These are phyloP conservation scores for Ustilago trichophora DNA, from an alignment of 1,284 basidiomycete genomes.

Conservation along the genomic window DNA sequence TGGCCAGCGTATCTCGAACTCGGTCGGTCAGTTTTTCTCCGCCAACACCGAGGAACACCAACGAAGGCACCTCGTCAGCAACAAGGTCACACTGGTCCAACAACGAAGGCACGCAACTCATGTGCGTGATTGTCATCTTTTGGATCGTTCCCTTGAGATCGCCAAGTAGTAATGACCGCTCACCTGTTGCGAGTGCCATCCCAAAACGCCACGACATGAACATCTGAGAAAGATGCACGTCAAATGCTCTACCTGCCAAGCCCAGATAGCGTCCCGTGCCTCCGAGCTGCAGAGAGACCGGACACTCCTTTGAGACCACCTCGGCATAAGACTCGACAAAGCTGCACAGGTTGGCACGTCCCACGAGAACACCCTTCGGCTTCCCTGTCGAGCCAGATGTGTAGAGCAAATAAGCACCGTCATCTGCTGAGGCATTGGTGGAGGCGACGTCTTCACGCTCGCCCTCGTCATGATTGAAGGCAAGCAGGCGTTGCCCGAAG, in stretches of 20 bases:
- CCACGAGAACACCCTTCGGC: conserved; percentile 72
- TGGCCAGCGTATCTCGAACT: conserved; percentile 71
- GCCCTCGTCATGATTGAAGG: too few species aligned
- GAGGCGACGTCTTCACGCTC: too few species aligned
- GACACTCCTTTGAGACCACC: conserved; percentile 14
- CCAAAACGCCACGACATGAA: conserved; percentile 70
- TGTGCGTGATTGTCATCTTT: conserved; percentile 70
- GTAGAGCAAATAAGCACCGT: conserved; percentile 70
- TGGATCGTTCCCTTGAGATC: conserved; percentile 70
- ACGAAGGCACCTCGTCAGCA: conserved; percentile 58
- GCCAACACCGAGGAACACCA: conserved; percentile 71
- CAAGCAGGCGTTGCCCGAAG: too few species aligned
- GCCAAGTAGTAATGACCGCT: conserved; percentile 70
- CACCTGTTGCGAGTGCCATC: conserved; percentile 69
- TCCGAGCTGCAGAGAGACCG: conserved; percentile 3
- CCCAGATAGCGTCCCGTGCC: conserved; percentile 14
- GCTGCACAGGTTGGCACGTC: conserved; percentile 10
- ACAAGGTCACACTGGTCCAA: conserved; percentile 71
- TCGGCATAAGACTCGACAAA: conserved; percentile 21
- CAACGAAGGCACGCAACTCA: conserved; percentile 72
- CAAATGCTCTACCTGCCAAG: conserved; percentile 69
- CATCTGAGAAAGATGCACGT: conserved; percentile 71
- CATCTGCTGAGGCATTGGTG: too few species aligned
- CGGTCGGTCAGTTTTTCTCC: conserved; percentile 73
- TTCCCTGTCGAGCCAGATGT: conserved; percentile 71